Conservation (phyloP, 1,284 basidiomycete genomes). For the Exobasidium rhododendri region DNA sequence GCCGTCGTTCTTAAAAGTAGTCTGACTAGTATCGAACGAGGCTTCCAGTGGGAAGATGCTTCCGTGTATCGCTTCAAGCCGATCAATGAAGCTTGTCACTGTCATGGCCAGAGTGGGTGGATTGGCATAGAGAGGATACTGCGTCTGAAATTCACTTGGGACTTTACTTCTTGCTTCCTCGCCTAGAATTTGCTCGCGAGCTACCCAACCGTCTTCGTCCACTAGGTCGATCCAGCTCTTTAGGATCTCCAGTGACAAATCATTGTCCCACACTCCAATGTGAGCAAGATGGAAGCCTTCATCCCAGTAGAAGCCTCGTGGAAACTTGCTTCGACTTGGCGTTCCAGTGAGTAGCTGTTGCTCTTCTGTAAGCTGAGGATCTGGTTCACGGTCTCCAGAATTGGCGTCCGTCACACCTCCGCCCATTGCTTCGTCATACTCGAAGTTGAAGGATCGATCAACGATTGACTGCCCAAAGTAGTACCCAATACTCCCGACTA, state of each 20-base stretch:
- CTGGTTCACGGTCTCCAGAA: slow-evolving; percentile 49
- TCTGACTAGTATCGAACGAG: slow-evolving; percentile 9
- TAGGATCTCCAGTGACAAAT: slow-evolving; percentile 82
- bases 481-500: slow-evolving; percentile 87
- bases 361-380: slow-evolving; percentile 69
- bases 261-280: slow-evolving; percentile 86
- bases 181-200: slow-evolving; percentile 87
- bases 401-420: slow-evolving; percentile 41
- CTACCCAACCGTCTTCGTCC: slow-evolving; percentile 91
- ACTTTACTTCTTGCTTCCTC: slow-evolving; percentile 79
- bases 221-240: slow-evolving; percentile 84
- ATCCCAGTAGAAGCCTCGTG: slow-evolving; percentile 95
- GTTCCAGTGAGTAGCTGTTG: slow-evolving; percentile 78
- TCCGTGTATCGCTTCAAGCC: slow-evolving; percentile 60
- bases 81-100: slow-evolving; percentile 77
- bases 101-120: slow-evolving; percentile 90
- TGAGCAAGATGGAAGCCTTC: slow-evolving; percentile 91
- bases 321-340: slow-evolving; percentile 90
- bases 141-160: slow-evolving; percentile 80
- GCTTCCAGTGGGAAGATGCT: slow-evolving; percentile 13
- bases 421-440: slow-evolving; percentile 67
- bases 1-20: slow-evolving; percentile 39
- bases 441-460: slow-evolving; percentile 75
- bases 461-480: slow-evolving; percentile 88
- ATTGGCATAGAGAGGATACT: slow-evolving; percentile 88